Conservation (phyloP, 1,139 yeast species). For the Blastobotrys elegans region DNA sequence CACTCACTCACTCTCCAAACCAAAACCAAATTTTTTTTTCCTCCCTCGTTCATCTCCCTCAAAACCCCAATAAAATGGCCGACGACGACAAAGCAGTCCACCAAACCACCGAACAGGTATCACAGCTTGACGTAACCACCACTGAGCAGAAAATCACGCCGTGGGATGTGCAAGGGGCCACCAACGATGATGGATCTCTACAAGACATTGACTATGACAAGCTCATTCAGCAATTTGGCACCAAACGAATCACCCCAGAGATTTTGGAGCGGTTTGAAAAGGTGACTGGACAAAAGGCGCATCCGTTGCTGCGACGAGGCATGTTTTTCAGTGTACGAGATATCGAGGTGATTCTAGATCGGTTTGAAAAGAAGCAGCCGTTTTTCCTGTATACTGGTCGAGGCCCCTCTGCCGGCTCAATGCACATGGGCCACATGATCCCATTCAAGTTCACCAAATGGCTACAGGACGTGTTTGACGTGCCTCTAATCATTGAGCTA, state of each 20-base stretch:
- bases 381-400: conserved; percentile 96
- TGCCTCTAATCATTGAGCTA: conserved; percentile 89
- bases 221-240: conserved; percentile 82
- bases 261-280: conserved; percentile 67
- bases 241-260: conserved; percentile 64
- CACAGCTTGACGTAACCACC: conserved; percentile 1
- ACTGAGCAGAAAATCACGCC: conserved; percentile 69
- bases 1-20: no score
- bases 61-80: not conserved
- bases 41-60: not conserved
- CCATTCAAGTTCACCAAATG: conserved; percentile 96
- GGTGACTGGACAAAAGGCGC: conserved; percentile 92
- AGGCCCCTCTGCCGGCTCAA: conserved; percentile 92
- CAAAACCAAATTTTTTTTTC: not conserved
- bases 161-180: conserved; percentile 99
- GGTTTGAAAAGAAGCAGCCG: conserved; percentile 92
- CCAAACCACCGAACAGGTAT: conserved; percentile 17
- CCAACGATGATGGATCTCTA: conserved; percentile 75
- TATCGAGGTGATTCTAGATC: conserved; percentile 67
- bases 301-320: conserved; percentile 85
- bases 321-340: conserved; percentile 93
- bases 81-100: no score
- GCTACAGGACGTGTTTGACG: conserved; percentile 97
- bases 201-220: conserved; percentile 90
- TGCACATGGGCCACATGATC: conserved; percentile 97